A percentile compares a stretch with the other conserved stretches of the same genome.
Conservation (phyloP, 768 basidiomycete species). For the Serpula lacrymans region DNA sequence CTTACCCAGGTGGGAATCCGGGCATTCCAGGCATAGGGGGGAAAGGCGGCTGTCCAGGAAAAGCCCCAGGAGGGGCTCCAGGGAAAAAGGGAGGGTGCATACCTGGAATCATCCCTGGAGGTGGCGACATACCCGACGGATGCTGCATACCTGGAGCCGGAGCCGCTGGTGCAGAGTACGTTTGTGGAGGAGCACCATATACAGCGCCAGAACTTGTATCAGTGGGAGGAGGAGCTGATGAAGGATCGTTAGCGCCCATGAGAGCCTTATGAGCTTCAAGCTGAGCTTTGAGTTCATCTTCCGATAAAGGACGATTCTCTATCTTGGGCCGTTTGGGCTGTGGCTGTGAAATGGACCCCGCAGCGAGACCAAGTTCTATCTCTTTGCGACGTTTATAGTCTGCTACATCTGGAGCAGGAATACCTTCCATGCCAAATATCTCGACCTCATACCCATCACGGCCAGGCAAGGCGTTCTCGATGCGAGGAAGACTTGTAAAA, state of each 20-base stretch:
- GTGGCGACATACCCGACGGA: conserved; percentile 30
- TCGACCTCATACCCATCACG: conserved; percentile 98
- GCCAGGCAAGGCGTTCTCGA: conserved; percentile 94
- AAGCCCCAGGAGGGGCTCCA: conserved; percentile 36
- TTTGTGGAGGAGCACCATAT: conserved; percentile 70
- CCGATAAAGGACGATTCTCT: conserved; percentile 72
- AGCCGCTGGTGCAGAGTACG: conserved; percentile 51
- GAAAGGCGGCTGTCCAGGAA: conserved; percentile 37
- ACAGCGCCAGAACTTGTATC: conserved; percentile 54
- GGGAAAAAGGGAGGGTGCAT: conserved; percentile 39
- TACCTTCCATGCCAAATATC: conserved; percentile 99
- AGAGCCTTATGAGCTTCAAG: conserved; percentile 87
- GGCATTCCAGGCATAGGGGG: conserved; percentile 42
- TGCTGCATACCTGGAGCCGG: conserved; percentile 23
- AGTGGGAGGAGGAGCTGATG: conserved; percentile 30
- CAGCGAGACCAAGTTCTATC: conserved; percentile 83
- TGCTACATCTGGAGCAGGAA: conserved; percentile 89
- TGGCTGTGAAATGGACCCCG: conserved; percentile 79
- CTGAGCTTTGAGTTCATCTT: conserved; percentile 82
- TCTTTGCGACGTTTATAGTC: conserved; percentile 97
- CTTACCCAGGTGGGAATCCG: conserved; percentile 58
- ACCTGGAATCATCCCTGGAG: conserved; percentile 40
- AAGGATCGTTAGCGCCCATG: conserved; percentile 64
- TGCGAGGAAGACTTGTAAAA: conserved; percentile 67
- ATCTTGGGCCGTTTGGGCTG: conserved; percentile 78